A percentile compares a stretch with the other conserved stretches of the same genome.
phyloP scores from a whole-genome alignment of 495 filamentous ascomycete genomes.

The Neurospora terricola region DNA sequence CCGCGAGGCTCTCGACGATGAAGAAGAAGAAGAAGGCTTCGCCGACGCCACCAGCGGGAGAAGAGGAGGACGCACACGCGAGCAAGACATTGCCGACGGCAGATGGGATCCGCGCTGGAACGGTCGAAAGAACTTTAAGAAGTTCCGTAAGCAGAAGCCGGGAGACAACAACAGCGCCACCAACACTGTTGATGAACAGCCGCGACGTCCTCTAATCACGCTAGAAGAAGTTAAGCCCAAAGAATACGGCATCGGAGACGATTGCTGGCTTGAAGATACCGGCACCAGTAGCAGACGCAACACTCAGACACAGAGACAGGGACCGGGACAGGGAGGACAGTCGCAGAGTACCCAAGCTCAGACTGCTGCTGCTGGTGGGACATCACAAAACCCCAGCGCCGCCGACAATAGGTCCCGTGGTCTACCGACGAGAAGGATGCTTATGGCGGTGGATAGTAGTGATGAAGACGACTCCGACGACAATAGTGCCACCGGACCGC shows the following conservation, averaged over 20 bases:
- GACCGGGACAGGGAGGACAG: constrained; percentile 3
- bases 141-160: constrained; percentile 53
- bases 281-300: constrained; percentile 10
- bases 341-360: constrained; percentile 14
- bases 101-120: constrained; percentile 93
- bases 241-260: constrained; percentile 75
- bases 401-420: background rate
- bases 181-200: no score
- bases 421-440: constrained; percentile 7
- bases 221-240: constrained; percentile 72
- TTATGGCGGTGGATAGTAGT: constrained; percentile 27
- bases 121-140: constrained; percentile 94
- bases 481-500: background rate
- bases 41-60: background rate
- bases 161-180: no score
- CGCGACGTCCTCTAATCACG: constrained; percentile 48
- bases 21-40: background rate
- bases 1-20: background rate
- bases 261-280: constrained; percentile 58
- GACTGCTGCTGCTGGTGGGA: no score
- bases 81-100: constrained; percentile 38
- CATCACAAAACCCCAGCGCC: background rate
- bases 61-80: constrained; percentile 27
- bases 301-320: constrained; percentile 19
- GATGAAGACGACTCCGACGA: constrained; percentile 24